Evolutionary conservation across 2,329 filamentous ascomycete species (phyloP), one percentile per base, ranked within the genome.

Genomic region (Cryoendolithus antarcticus): DNA sequence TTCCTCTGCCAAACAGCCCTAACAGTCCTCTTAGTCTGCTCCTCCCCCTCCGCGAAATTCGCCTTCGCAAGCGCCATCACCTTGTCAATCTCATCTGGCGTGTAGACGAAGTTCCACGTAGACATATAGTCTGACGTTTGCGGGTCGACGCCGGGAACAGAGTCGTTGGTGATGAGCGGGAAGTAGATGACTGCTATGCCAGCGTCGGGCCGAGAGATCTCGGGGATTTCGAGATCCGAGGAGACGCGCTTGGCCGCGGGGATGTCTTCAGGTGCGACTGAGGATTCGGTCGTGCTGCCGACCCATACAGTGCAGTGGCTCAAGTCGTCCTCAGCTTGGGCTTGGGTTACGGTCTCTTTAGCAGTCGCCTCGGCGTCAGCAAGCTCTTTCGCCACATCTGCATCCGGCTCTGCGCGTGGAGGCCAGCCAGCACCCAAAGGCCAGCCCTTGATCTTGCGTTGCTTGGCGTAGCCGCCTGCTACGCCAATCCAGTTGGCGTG

Each of bases 41-140:
- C 82, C 36, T 75, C 74, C 1, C 89, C 86, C 57, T 93, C 85
- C 4, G 75, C 70, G 50, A 86, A 98, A 61, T 98, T 98, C 8
- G 85, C 85, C 40, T 77, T 72, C 1, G 91, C 88, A 21, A 98
- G 71, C 4, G 73, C 70, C 2, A 94, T 81, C 0, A 93, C 86
- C 19, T 75, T 74, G 50, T 96, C 88, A 38, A 98, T 78, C 59
- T 98, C 81, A 41, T 91, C 80, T 0, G 86, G 80, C 2, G 83
- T 93, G 60, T 96, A 98, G 27, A 95, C 79, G 57, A 96, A 96
- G 57, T 98, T 98, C 91, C 91, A 98, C 0, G 91, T 98, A 49
- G 78, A 85, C 67, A 96, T 77, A 61, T 86, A 96, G 44, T 94
- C 86, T 38, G 76, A 82, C 2, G 72, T 75, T 15, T 79, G 77